phyloP scores from a whole-genome alignment of 345 rosid species.

The Ailanthus altissimus region DNA sequence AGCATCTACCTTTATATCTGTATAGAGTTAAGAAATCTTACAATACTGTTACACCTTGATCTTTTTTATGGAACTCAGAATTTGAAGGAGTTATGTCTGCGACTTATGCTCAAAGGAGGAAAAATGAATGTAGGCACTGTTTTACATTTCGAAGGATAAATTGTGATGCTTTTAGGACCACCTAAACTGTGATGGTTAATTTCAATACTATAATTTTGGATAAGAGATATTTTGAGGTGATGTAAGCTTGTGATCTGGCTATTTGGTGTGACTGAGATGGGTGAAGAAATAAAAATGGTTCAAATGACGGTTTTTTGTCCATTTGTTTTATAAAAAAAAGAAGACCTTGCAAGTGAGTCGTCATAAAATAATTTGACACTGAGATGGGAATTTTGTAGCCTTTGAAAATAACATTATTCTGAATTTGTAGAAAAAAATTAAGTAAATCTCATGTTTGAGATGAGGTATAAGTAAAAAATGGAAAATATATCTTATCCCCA shows the following conservation, averaged over 20 bases:
- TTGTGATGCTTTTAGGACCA: neutral
- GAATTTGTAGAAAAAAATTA: neutral
- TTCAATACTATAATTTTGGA: neutral
- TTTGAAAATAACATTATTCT: neutral
- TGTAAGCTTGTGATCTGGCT: neutral
- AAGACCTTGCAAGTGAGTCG: neutral
- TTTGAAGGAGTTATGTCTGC: constrained; percentile 16
- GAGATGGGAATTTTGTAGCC: neutral
- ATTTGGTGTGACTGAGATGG: neutral
- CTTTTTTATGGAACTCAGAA: constrained; percentile 11
- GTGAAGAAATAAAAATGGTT: neutral
- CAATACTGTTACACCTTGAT: neutral
- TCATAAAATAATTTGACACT: neutral
- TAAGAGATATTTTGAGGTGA: neutral
- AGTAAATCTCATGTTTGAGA: neutral
- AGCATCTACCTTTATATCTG: neutral
- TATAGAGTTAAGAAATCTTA: neutral
- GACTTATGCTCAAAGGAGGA: neutral
- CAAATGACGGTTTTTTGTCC: neutral
- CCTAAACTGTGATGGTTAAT: constrained; percentile 15
- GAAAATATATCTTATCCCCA: neutral
- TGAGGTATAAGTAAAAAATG: neutral
- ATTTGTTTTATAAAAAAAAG: too few relatives aligned
- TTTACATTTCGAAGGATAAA: neutral
- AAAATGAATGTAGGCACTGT: neutral